Evolutionary conservation across 148 eudicot species (phyloP).

Genomic region (Arbutus unedo): DNA sequence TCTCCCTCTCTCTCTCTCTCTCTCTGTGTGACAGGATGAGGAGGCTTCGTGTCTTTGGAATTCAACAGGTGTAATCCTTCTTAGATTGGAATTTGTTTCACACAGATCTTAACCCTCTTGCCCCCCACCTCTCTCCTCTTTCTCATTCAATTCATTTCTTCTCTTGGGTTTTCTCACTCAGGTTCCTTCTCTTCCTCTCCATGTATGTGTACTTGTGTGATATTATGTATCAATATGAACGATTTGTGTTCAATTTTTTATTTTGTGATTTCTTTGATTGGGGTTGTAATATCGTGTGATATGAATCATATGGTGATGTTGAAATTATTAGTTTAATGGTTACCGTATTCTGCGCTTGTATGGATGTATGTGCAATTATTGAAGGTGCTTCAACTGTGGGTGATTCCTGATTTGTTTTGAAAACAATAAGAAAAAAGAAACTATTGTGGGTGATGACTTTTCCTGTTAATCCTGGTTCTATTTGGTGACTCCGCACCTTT

Average conservation of each 20-base stretch:
- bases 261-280: not conserved
- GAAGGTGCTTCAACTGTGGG: not conserved
- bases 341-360: not conserved
- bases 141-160: not conserved
- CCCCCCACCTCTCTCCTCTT: not conserved
- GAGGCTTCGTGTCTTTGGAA: not conserved
- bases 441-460: not conserved
- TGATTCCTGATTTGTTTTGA: not conserved
- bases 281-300: not conserved
- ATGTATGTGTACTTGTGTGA: not conserved
- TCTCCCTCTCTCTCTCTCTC: not conserved
- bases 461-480: slow-evolving; percentile 1
- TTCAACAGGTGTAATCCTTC: not conserved
- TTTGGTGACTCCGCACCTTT: not conserved
- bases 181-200: not conserved
- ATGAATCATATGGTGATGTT: not conserved
- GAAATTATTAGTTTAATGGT: not conserved
- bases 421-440: not conserved
- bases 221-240: not conserved
- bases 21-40: not conserved
- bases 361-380: not conserved
- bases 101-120: not conserved
- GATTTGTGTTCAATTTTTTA: not conserved
- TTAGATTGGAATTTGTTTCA: not conserved
- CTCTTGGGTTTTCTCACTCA: not conserved